Base-by-base conservation (phyloP, 306 rosid species). In the Vigna hirtella region DNA sequence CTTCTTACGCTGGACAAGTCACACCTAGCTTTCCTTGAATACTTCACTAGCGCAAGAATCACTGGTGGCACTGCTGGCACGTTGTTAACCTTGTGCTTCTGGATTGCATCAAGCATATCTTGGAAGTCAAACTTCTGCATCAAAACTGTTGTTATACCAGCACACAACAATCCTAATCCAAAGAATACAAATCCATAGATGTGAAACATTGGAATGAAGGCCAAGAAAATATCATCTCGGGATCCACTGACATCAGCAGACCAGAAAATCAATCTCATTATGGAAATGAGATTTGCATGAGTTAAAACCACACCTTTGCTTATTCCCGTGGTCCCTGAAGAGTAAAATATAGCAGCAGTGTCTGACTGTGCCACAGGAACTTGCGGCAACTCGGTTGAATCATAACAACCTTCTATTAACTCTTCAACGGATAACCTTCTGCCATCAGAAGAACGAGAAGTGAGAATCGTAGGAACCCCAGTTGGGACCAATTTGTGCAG, bases 151-250 rank as follows among this genome's bases (percentile, higher is more conserved):
- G 89, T 92, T 45, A 61, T 73, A 72, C 97, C 95, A 40, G 26
- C 42, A 71, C 88, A 87, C 76, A 90, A 77, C 68, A 92, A 66
- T 30, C 95, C 97, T 5, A 94, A 77, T 11, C 82, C 97, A 51
- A 90, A 92, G 84, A 94, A 90, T 32, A 84, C 76, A 4, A 94
- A 82, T 47, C 98, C 98, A 71, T 90, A 94, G 52, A 92, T 59
- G 77, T 92, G 98, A 77, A 94, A 92, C 91, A 92, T 89, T 0
- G 98, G 98, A 74, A 94, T 79, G 93, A 94, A 92, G 80, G 93
- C 93, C 43, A 94, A 77, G 66, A 84, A 94, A 47, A 89, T 87
- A 77, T 92, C 97, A 78, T 88, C 65, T 43, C 70, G 78, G 0
- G 97, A 73, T 52, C 73, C 63, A 56, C 87, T 67, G 36, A 69